Percentiles rank a stretch among this genome's conserved stretches.
These are phyloP conservation scores for Trichoderma aggressivum DNA, from an alignment of 2,329 filamentous ascomycete genomes.

Conservation along the genomic window DNA sequence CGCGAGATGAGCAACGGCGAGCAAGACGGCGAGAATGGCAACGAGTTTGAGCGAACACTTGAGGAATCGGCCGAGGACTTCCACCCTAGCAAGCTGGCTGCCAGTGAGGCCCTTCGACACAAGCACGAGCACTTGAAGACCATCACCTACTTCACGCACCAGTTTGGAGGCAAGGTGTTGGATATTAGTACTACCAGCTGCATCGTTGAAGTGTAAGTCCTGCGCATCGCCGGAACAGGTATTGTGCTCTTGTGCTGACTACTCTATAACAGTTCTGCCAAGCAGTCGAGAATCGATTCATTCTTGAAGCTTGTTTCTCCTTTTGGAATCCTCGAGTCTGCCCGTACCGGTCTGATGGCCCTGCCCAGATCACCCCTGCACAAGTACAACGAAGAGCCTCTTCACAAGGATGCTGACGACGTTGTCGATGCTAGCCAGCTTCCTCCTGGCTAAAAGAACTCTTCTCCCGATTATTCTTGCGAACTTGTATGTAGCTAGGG, in stretches of 20 bases:
- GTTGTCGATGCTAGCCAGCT: slow-evolving; percentile 92
- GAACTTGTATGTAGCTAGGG: slow-evolving; percentile 7
- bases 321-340: slow-evolving; percentile 95
- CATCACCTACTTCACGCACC: slow-evolving; percentile 94
- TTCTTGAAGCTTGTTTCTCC: slow-evolving; percentile 94
- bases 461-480: neutral
- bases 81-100: slow-evolving; percentile 82
- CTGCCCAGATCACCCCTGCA: slow-evolving; percentile 88
- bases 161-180: slow-evolving; percentile 95
- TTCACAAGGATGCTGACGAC: slow-evolving; percentile 84
- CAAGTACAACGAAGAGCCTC: slow-evolving; percentile 64
- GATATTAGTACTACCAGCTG: slow-evolving; percentile 99
- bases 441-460: slow-evolving; percentile 69
- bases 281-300: slow-evolving; percentile 89
- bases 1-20: slow-evolving; percentile 69
- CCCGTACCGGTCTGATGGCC: slow-evolving; percentile 94
- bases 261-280: slow-evolving; percentile 66
- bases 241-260: slow-evolving; percentile 24
- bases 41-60: slow-evolving; percentile 39
- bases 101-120: slow-evolving; percentile 85
- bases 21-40: slow-evolving; percentile 43
- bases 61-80: slow-evolving; percentile 63
- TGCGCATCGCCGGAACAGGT: neutral
- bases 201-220: slow-evolving; percentile 88
- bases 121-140: slow-evolving; percentile 97